Percentiles rank a stretch among this genome's conserved stretches.
These are phyloP conservation scores for Wickerhamiella azyma DNA, from an alignment of 805 yeast genomes.

Conservation along the genomic window DNA sequence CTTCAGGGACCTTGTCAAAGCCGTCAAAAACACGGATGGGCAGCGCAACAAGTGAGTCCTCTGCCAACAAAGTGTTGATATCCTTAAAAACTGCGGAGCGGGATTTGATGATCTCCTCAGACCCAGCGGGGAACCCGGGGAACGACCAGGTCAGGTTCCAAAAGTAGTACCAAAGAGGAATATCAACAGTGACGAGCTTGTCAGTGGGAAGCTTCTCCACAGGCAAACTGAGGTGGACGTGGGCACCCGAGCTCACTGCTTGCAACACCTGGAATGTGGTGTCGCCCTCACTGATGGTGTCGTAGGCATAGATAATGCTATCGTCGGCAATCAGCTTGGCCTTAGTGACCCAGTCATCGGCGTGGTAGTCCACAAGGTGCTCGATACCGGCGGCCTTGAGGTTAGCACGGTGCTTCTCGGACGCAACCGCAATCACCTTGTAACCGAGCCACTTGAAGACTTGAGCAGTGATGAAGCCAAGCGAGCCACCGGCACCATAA, in stretches of 20 bases:
- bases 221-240: background rate
- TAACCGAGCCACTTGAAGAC: constrained; percentile 38
- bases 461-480: constrained; percentile 48
- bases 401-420: constrained; percentile 31
- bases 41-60: constrained; percentile 11
- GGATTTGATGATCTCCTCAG: background rate
- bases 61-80: constrained; percentile 12
- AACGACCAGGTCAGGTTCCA: constrained; percentile 8
- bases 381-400: constrained; percentile 39
- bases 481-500: constrained; percentile 43
- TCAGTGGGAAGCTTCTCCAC: background rate
- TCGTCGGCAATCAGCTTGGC: constrained; percentile 25
- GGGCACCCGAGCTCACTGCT: constrained; percentile 1
- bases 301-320: constrained; percentile 17
- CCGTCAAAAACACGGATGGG: constrained; percentile 15
- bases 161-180: constrained; percentile 13
- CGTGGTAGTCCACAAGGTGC: constrained; percentile 34
- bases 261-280: constrained; percentile 12
- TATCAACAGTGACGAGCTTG: constrained; percentile 4
- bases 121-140: constrained; percentile 9
- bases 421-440: constrained; percentile 38
- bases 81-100: constrained; percentile 9
- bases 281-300: constrained; percentile 17
- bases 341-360: constrained; percentile 33
- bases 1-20: constrained; percentile 17